Evolutionary conservation across 2,329 filamentous ascomycete genomes (phyloP), one percentile per base, ranked within the genome.

Genomic region (Ceratocystis ficicola): DNA sequence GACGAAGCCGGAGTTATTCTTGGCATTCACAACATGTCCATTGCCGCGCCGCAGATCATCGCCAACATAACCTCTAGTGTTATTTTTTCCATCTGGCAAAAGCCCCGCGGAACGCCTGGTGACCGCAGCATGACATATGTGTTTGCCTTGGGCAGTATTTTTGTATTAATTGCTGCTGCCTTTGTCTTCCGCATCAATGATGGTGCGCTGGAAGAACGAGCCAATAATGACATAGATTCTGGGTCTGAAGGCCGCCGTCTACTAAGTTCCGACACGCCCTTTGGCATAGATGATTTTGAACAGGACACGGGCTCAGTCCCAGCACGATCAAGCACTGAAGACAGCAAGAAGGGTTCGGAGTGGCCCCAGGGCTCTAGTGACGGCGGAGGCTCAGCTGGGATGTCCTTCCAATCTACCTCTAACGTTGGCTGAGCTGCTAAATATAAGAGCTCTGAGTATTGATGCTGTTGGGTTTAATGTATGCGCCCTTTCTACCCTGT

Each of bases 1-100:
- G 88, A 92, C 71, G 88, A 94, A 73, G 90, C 91, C 3, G 91
- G 93, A 52, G 88, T 96, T 50, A 90, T 97, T 57, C 81, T 97
- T 1, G 93, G 93, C 7, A 91, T 97, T 65, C 93, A 97, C 78
- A 97, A 97, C 74, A 93, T 97, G 77, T 87, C 92, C 17, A 89
- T 97, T 70, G 90, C 92, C 0, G 86, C 90, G 4, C 93, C 93
- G 1, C 93, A 97, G 73, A 92, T 96, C 68, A 81, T 96, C 65
- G 91, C 93, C 10, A 96, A 91, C 5, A 77, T 96, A 32, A 85
- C 88, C 28, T 93, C 89, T 68, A 91, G 88, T 72, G 78, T 88
- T 68, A 88, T 97, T 69, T 97, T 97, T 78, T 86, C 85, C 72
- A 77, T 87, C 50, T 82, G 93, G 71, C 92, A 97, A 77, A 96